Base-by-base conservation (phyloP, 306 rosid genomes). In the Fragaria ananassa region DNA sequence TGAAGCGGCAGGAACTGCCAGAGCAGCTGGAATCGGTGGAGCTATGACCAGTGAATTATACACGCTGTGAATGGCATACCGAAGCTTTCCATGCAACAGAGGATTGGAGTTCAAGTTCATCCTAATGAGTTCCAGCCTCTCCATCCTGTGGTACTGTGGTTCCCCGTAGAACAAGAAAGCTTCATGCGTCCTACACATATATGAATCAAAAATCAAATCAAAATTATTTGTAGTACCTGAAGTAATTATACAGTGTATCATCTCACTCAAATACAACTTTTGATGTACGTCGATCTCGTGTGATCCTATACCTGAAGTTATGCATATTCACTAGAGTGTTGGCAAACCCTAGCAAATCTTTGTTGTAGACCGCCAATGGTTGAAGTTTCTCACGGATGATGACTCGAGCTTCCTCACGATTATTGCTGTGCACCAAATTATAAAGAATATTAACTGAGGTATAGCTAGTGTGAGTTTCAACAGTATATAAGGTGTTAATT, bases 101-200 rank as follows among this genome's bases (percentile, higher is more conserved):
- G 68, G 68, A 63, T 63, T 63, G 9, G 44, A 27, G 44, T 31
- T 19, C 23, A 63, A 14, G 42, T 63, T 14, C n/a, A 6, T 2
- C 39, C 44, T 63, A 14, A 63, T 34, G 21, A 63, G 8, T 10
- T 34, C 68, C 5, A 63, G 21, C 21, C 68, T 63, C 23, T 63
- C 68, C 68, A 19, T 14, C 34, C 68, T 63, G 68, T 63, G 68
- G 44, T 63, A 63, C 42, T 63, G 44, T 31, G 68, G 68, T 14
- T 34, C 21, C 5, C 68, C 68, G 5, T 31, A 63, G 42, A 4
- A 8, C 17, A 5, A 1, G 8, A 63, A 63, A 3, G 44, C 42
- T 3, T 63, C 44, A 6, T 63, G 44, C 68, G 34, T 13, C 42
- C 68, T 63, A 63, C 68, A 6, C 12, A 62, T 63, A 14, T 63